Evolutionary conservation across 2,329 filamentous ascomycete genomes (phyloP).

Genomic region (Zymoseptoria pseudotritici): DNA sequence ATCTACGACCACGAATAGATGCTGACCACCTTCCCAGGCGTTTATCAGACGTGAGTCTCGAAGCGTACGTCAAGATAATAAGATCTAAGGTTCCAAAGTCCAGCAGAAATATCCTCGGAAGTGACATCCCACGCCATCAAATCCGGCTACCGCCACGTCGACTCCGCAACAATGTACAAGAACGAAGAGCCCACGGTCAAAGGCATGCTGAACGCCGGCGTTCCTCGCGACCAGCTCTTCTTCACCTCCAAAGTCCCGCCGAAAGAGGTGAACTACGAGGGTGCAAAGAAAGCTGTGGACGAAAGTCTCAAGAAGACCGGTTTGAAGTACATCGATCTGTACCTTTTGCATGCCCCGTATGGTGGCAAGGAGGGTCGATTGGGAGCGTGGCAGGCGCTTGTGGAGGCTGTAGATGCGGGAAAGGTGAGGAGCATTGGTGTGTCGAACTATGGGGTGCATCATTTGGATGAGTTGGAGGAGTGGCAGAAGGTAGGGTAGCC

Average conservation of each 20-base stretch:
- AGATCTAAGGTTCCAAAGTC: conserved; percentile 23
- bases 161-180: conserved; percentile 50
- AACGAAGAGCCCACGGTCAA: conserved; percentile 51
- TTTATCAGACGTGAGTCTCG: conserved; percentile 28
- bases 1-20: not conserved
- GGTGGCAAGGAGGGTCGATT: conserved; percentile 43
- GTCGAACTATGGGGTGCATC: conserved; percentile 49
- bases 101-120: conserved; percentile 49
- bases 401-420: conserved; percentile 45
- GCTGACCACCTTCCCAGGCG: conserved; percentile 13
- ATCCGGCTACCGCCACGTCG: conserved; percentile 53
- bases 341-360: conserved; percentile 48
- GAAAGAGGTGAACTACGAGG: conserved; percentile 52
- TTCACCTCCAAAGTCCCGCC: conserved; percentile 56
- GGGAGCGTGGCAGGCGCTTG: conserved; percentile 48
- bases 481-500: conserved; percentile 39
- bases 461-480: conserved; percentile 47
- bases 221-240: conserved; percentile 52
- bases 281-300: conserved; percentile 56
- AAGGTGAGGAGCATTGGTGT: conserved; percentile 49
- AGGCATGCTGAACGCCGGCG: conserved; percentile 45
- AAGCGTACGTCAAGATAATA: not conserved
- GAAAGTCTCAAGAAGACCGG: conserved; percentile 55
- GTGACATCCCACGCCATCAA: conserved; percentile 52
- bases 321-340: conserved; percentile 38